Evolutionary conservation across 1,284 basidiomycete genomes (phyloP).

Genomic region (Leccinum idahoense): DNA sequence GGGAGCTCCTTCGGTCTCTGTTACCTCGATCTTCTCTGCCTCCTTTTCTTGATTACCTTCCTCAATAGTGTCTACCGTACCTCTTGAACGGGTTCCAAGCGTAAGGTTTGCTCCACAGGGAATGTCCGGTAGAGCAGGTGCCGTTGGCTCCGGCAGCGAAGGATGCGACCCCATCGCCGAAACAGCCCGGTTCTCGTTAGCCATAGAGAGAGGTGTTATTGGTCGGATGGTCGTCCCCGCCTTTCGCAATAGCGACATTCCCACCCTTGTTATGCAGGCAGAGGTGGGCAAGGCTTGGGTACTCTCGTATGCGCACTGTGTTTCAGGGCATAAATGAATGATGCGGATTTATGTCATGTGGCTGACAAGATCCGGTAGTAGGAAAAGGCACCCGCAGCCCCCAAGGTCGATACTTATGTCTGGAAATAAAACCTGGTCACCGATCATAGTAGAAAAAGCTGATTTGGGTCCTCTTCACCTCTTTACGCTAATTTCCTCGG

Average conservation of each 20-base stretch:
- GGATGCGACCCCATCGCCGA: conserved; percentile 3
- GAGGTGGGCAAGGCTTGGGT: conserved; percentile 1
- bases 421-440: background rate
- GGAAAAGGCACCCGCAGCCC: conserved; percentile 6
- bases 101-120: conserved; percentile 19
- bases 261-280: background rate
- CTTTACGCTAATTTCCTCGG: background rate
- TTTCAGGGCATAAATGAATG: conserved; percentile 7
- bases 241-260: conserved; percentile 3
- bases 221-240: conserved; percentile 17
- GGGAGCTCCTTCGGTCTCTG: background rate
- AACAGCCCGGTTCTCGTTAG: background rate
- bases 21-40: background rate
- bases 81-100: conserved; percentile 10
- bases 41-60: conserved; percentile 11
- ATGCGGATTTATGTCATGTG: conserved; percentile 14
- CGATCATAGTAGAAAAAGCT: background rate
- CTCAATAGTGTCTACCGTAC: conserved; percentile 3
- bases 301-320: conserved; percentile 9
- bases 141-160: conserved; percentile 1
- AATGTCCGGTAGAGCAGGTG: conserved; percentile 13
- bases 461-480: background rate
- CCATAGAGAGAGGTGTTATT: conserved; percentile 2
- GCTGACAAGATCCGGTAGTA: conserved; percentile 1
- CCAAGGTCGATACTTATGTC: conserved; percentile 3